These are phyloP conservation scores for Scedosporium minutisporum DNA, from an alignment of 2,329 filamentous ascomycete genomes.

Conservation along the genomic window DNA sequence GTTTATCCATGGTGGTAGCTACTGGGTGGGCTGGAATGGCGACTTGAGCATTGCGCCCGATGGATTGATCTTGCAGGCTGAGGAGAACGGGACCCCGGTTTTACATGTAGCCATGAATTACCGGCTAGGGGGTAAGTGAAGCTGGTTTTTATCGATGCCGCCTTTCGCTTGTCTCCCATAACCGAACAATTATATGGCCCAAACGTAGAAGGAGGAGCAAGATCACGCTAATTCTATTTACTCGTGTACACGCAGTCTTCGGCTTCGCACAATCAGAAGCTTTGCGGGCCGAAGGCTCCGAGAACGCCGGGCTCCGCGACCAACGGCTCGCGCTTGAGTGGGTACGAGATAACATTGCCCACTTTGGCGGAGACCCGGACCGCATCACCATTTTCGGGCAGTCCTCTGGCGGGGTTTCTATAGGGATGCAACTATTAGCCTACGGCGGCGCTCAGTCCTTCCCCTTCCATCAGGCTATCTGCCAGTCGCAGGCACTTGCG, in stretches of 20 bases:
- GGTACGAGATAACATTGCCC: conserved; percentile 53
- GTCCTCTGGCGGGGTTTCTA: conserved; percentile 39
- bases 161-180: too few relatives aligned
- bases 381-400: conserved; percentile 59
- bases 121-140: conserved; percentile 46
- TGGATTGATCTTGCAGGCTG: conserved; percentile 20
- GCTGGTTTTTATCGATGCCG: too few relatives aligned
- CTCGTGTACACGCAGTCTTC: conserved; percentile 15
- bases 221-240: conserved; percentile 40
- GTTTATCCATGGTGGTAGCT: conserved; percentile 49
- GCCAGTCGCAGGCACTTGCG: conserved; percentile 38
- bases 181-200: too few relatives aligned
- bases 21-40: conserved; percentile 23
- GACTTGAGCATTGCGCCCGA: conserved; percentile 24
- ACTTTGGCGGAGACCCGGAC: conserved; percentile 55
- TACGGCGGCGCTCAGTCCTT: conserved; percentile 32
- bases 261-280: conserved; percentile 40
- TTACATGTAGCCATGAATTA: conserved; percentile 58
- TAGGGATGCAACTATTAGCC: conserved; percentile 37
- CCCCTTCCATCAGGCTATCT: conserved; percentile 36
- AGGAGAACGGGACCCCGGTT: conserved; percentile 41
- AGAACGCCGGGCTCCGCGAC: conserved; percentile 52
- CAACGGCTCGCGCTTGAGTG: conserved; percentile 51
- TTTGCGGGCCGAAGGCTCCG: conserved; percentile 35
- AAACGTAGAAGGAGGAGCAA: too few relatives aligned